Percentiles rank a stretch among this genome's conserved stretches.
phyloP scores from a whole-genome alignment of 2,329 filamentous ascomycete species.

The Fusarium compactum region DNA sequence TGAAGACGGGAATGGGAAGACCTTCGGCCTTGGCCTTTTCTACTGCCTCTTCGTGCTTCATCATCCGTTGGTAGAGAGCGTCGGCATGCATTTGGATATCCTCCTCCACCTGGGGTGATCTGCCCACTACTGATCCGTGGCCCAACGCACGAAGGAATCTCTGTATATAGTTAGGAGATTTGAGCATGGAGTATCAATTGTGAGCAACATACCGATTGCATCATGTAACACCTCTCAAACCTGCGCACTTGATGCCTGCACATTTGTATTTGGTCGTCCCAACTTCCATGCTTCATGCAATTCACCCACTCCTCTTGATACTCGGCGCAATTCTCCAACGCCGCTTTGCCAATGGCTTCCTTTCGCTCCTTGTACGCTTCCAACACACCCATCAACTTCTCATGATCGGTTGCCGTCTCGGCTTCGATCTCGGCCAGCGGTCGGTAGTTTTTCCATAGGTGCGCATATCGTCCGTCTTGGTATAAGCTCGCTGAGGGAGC shows the following conservation, averaged over 20 bases:
- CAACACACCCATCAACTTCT: slow-evolving; percentile 83
- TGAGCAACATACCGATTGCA: slow-evolving; percentile 74
- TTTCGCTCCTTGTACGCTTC: slow-evolving; percentile 87
- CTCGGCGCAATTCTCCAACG: slow-evolving; percentile 91
- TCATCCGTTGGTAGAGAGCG: slow-evolving; percentile 86
- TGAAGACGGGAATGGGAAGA: slow-evolving; percentile 68
- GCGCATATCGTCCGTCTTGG: slow-evolving; percentile 75
- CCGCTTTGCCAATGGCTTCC: slow-evolving; percentile 80
- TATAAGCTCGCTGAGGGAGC: slow-evolving; percentile 67
- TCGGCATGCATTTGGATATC: slow-evolving; percentile 97
- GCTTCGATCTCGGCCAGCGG: slow-evolving; percentile 77
- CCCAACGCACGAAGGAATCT: slow-evolving; percentile 92
- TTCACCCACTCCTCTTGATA: slow-evolving; percentile 86
- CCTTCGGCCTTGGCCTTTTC: slow-evolving; percentile 75
- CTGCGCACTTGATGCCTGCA: slow-evolving; percentile 81
- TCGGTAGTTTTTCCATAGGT: slow-evolving; percentile 93
- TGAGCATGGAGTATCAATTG: neutral
- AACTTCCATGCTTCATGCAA: slow-evolving; percentile 81
- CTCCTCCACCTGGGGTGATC: slow-evolving; percentile 78
- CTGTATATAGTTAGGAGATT: slow-evolving; percentile 54
- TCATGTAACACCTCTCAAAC: slow-evolving; percentile 89
- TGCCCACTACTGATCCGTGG: slow-evolving; percentile 78
- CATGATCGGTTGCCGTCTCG: slow-evolving; percentile 78
- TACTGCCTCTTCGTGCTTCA: slow-evolving; percentile 82
- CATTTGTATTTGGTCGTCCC: slow-evolving; percentile 78